These are phyloP conservation scores for Sporothrix pseudoabietina DNA, from an alignment of 2,329 filamentous ascomycete species.

Conservation along the genomic window DNA sequence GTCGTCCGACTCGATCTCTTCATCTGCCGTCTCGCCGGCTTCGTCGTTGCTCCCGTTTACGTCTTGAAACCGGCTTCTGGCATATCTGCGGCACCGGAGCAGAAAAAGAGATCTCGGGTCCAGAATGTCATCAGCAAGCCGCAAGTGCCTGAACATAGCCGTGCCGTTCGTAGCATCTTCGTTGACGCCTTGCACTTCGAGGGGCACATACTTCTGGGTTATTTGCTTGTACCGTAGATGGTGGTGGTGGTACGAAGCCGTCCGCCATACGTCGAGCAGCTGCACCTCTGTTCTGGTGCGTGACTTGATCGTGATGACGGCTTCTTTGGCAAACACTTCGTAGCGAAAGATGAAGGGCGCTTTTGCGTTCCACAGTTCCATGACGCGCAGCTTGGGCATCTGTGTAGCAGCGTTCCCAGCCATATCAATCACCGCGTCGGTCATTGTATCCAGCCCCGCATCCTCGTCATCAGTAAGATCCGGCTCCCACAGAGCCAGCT, in stretches of 20 bases:
- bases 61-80: not conserved
- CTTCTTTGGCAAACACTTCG: not conserved
- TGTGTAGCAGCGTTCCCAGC: not conserved
- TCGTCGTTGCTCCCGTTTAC: not conserved
- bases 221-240: not conserved
- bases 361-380: not conserved
- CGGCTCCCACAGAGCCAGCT: slow-evolving; percentile 4
- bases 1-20: not conserved
- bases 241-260: not conserved
- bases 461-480: not conserved
- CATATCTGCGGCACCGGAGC: not conserved
- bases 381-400: not conserved
- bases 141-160: not conserved
- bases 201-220: too few species aligned
- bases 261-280: not conserved
- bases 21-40: not conserved
- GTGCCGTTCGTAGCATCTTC: not conserved
- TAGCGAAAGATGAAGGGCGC: slow-evolving; percentile 3
- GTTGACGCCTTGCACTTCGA: not conserved
- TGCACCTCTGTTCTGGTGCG: too few species aligned
- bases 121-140: not conserved
- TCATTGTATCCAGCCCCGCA: not conserved
- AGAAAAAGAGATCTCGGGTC: not conserved
- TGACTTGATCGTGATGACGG: not conserved
- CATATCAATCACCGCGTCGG: not conserved